A percentile compares a stretch with the other conserved stretches of the same genome.
Evolutionary conservation across 805 yeast genomes (phyloP).

Genomic region (Brettanomyces naardenensis): DNA sequence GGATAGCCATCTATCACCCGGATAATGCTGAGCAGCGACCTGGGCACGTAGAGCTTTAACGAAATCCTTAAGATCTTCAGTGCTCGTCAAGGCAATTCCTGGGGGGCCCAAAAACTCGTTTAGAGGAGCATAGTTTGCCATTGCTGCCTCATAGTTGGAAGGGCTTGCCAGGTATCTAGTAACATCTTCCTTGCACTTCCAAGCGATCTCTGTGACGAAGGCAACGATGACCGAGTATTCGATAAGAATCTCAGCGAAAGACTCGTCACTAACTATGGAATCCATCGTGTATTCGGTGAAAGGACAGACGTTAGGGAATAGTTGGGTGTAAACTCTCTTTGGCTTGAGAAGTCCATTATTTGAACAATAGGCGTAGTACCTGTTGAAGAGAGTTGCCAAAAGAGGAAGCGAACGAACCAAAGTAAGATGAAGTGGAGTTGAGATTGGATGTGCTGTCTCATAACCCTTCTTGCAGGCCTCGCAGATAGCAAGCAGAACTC

Average conservation of each 20-base stretch:
- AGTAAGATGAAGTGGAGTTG: conserved; percentile 14
- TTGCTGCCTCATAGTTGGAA: neutral
- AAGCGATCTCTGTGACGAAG: conserved; percentile 34
- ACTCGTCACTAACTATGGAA: conserved; percentile 62
- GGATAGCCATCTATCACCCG: conserved; percentile 68
- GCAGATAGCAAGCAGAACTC: conserved; percentile 46
- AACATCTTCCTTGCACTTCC: neutral
- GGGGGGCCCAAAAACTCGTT: conserved; percentile 5
- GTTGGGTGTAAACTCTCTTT: conserved; percentile 54
- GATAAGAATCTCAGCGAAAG: conserved; percentile 60
- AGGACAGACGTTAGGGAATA: conserved; percentile 67
- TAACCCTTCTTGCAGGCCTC: conserved; percentile 16
- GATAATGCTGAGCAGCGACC: conserved; percentile 48
- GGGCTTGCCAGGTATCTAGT: neutral
- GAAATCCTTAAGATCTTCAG: neutral
- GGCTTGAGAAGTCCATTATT: conserved; percentile 36
- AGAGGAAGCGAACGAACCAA: conserved; percentile 48
- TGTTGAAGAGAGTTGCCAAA: conserved; percentile 41
- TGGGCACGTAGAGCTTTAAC: neutral
- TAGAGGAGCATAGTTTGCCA: conserved; percentile 1
- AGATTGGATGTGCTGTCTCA: conserved; percentile 6
- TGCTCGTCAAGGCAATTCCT: neutral
- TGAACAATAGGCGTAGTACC: conserved; percentile 42
- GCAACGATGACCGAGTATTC: conserved; percentile 62
- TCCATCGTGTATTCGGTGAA: conserved; percentile 60